Conservation (phyloP, 805 yeast species). For the Yarrowia sp. region DNA sequence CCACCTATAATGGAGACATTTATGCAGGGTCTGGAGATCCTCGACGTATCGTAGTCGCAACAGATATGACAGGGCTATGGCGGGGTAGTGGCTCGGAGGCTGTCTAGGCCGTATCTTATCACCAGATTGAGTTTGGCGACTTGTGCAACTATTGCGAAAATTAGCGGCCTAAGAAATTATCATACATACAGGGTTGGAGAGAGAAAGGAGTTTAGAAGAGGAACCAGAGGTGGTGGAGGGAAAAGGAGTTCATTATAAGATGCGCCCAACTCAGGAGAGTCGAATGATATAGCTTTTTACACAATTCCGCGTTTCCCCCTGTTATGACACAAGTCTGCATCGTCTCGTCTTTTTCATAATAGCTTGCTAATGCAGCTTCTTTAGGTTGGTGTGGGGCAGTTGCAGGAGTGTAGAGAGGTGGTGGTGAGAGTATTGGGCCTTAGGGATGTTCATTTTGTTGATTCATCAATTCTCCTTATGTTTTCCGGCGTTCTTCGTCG, state of each 20-base stretch:
- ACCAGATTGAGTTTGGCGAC: neutral
- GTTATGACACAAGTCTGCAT: too few relatives aligned
- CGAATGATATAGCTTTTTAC: too few relatives aligned
- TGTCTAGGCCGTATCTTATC: neutral
- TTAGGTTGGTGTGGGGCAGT: slow-evolving; percentile 18
- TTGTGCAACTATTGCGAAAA: neutral
- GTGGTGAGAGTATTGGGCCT: too few relatives aligned
- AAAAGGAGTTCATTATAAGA: too few relatives aligned
- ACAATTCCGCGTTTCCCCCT: too few relatives aligned
- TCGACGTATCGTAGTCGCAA: neutral
- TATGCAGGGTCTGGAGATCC: slow-evolving; percentile 23
- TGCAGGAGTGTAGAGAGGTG: neutral
- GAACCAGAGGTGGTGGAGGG: neutral
- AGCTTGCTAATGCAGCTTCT: neutral
- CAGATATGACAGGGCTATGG: neutral
- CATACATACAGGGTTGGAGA: neutral
- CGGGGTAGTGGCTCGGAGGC: neutral
- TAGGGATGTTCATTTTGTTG: too few relatives aligned
- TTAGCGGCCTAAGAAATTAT: too few relatives aligned
- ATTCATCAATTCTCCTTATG: too few relatives aligned
- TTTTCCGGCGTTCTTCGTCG: too few relatives aligned
- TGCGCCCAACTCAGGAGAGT: too few relatives aligned
- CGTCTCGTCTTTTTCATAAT: neutral
- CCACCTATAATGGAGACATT: slow-evolving; percentile 30
- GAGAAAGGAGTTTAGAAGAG: neutral